Base-by-base conservation (phyloP, 148 eudicot genomes). In the Gaultheria prostrata region DNA sequence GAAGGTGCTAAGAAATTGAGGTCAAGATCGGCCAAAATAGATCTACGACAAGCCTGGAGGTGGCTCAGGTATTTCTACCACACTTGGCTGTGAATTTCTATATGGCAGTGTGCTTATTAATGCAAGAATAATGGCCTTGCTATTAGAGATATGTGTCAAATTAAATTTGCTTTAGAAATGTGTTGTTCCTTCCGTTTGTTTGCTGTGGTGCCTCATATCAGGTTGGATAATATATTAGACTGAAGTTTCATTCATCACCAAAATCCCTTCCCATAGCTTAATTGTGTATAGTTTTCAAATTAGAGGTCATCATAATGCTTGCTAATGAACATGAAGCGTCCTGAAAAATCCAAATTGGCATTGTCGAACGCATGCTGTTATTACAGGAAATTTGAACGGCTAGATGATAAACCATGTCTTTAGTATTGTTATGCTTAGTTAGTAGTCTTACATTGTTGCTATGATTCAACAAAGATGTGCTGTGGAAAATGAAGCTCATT, bases 51-150 rank as follows among this genome's bases (percentile, higher is more conserved):
- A 54, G 49, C 56, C 76, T 12, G 30, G 35, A 69, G 46, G 18
- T 53, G 65, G n/a, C 53, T 80, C 86, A 84, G 86, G 86, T 84
- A 72, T 1, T 46, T 84, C 56, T 71, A 43, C 49, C 1, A 21
- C 43, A 15, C 45, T 67, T 78, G 57, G 30, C 30, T 80, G 8
- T 46, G 9, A 28, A 49, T 48, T 21, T 53, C 32, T 45, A 10
- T 30, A 30, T 77, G 50, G 17, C 80, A 61, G 20, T 63, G 72
- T 49, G 39, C 56, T 50, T 53, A 39, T 15, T 72, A 39, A 10
- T 73, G 14, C 18, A 51, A 33, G 21, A 7, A 33, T 82, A 1
- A 24, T n/a, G 67, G 71, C 59, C 53, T 76, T 76, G 4, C 61
- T 83, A 15, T 79, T 59, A 14, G 6, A 12, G 72, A 61, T 49